These are phyloP conservation scores for Yueomyces sinensis DNA, from an alignment of 805 yeast genomes.

Conservation along the genomic window DNA sequence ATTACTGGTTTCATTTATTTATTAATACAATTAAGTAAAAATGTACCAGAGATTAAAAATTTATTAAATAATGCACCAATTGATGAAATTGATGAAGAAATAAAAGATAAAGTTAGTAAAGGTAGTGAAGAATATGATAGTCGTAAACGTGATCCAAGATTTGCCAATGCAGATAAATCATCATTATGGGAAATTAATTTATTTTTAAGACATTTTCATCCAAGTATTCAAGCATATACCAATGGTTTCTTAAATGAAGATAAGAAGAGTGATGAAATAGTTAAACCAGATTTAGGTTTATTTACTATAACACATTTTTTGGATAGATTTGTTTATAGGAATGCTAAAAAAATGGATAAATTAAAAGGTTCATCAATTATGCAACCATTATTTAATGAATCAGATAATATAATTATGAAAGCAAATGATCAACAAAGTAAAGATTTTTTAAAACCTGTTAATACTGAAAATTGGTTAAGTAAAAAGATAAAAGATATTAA, in stretches of 20 bases:
- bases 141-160: conserved; percentile 84
- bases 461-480: conserved; percentile 72
- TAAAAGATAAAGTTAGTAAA: conserved; percentile 11
- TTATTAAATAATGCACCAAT: conserved; percentile 42
- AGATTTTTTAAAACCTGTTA: conserved; percentile 48
- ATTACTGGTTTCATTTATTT: conserved; percentile 72
- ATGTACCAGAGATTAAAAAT: conserved; percentile 53
- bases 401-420: conserved; percentile 50
- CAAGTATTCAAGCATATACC: conserved; percentile 78
- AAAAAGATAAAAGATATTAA: conserved; percentile 50
- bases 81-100: conserved; percentile 37
- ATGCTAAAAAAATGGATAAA: conserved; percentile 64
- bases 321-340: conserved; percentile 90
- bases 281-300: conserved; percentile 83
- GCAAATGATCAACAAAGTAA: conserved; percentile 31
- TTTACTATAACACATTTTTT: conserved; percentile 82
- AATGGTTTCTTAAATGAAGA: conserved; percentile 40
- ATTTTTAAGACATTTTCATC: conserved; percentile 77
- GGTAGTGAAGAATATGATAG: conserved; percentile 47
- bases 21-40: conserved; percentile 52
- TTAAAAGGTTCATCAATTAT: conserved; percentile 86
- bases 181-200: conserved; percentile 79
- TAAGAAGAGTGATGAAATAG: conserved; percentile 28
- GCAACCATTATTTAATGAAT: conserved; percentile 89
- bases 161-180: conserved; percentile 69